Conservation (phyloP, 2,329 filamentous ascomycete genomes). For the Xylaria sp. region DNA sequence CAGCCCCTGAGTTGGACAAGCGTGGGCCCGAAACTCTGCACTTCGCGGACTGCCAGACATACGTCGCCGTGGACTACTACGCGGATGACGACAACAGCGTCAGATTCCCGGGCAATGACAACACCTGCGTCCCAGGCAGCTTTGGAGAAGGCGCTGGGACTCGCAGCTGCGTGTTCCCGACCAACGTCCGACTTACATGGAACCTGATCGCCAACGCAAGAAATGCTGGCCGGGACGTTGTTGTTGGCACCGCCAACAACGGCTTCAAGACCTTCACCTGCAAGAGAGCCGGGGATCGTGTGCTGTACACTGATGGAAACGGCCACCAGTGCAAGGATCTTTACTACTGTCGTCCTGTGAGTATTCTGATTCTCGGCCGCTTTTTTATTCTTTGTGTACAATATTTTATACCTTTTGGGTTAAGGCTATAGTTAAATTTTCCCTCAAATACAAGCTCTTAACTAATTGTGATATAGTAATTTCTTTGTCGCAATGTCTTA, state of each 20-base stretch:
- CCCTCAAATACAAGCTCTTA: background rate
- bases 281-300: background rate
- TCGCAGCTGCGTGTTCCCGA: background rate
- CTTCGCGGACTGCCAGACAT: conserved; percentile 9
- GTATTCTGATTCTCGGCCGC: background rate
- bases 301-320: background rate
- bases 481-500: background rate
- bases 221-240: background rate
- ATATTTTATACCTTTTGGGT: background rate
- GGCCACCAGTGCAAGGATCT: background rate
- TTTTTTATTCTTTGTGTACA: background rate
- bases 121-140: conserved; percentile 2
- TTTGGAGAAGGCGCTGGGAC: background rate
- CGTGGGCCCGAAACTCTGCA: conserved; percentile 14
- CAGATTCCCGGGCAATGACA: conserved; percentile 10
- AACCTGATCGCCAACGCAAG: background rate
- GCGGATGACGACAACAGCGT: conserved; percentile 20
- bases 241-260: background rate
- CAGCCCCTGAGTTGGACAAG: conserved; percentile 7
- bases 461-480: background rate
- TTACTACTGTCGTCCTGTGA: background rate
- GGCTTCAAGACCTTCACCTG: background rate
- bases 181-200: background rate
- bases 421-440: background rate
- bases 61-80: conserved; percentile 9